These are phyloP conservation scores for Neofusicoccum kwambonambiense DNA, from an alignment of 2,329 filamentous ascomycete genomes.

Conservation along the genomic window DNA sequence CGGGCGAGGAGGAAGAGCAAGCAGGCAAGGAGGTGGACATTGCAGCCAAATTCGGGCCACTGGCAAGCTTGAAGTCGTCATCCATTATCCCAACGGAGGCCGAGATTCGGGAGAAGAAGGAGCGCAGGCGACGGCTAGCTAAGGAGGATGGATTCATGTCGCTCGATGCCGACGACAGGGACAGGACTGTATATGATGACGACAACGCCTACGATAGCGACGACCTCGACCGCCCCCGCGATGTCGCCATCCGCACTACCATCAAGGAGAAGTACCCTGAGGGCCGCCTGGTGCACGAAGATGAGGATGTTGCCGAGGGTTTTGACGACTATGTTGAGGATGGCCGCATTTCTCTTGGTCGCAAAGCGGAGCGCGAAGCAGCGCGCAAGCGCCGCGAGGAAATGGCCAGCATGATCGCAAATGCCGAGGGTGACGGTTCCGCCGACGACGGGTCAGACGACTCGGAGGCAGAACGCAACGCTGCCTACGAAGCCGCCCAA, in stretches of 20 bases:
- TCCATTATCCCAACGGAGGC: slow-evolving; percentile 71
- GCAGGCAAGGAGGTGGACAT: slow-evolving; percentile 42
- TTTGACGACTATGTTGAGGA: slow-evolving; percentile 92
- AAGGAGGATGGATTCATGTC: slow-evolving; percentile 63
- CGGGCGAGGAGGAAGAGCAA: slow-evolving; percentile 46
- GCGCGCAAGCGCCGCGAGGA: slow-evolving; percentile 65
- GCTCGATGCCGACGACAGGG: slow-evolving; percentile 57
- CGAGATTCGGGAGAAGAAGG: slow-evolving; percentile 89
- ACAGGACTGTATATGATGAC: slow-evolving; percentile 29
- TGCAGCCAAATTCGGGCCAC: slow-evolving; percentile 57
- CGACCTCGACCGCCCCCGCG: slow-evolving; percentile 39
- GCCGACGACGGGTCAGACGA: slow-evolving; percentile 71
- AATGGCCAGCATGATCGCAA: slow-evolving; percentile 80
- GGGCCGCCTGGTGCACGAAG: slow-evolving; percentile 75
- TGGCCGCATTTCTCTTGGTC: slow-evolving; percentile 73
- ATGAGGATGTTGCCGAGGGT: slow-evolving; percentile 89
- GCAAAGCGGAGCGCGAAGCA: slow-evolving; percentile 73
- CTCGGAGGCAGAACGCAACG: slow-evolving; percentile 62
- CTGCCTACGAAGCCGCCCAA: slow-evolving; percentile 84
- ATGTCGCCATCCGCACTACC: slow-evolving; percentile 4
- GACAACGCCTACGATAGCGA: slow-evolving; percentile 41
- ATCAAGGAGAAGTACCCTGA: slow-evolving; percentile 62
- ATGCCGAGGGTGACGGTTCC: slow-evolving; percentile 67
- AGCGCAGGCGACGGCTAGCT: slow-evolving; percentile 77
- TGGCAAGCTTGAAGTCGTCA: slow-evolving; percentile 38